These are phyloP conservation scores for Hypoxylon sp. DNA, from an alignment of 2,329 filamentous ascomycete species.

Conservation along the genomic window DNA sequence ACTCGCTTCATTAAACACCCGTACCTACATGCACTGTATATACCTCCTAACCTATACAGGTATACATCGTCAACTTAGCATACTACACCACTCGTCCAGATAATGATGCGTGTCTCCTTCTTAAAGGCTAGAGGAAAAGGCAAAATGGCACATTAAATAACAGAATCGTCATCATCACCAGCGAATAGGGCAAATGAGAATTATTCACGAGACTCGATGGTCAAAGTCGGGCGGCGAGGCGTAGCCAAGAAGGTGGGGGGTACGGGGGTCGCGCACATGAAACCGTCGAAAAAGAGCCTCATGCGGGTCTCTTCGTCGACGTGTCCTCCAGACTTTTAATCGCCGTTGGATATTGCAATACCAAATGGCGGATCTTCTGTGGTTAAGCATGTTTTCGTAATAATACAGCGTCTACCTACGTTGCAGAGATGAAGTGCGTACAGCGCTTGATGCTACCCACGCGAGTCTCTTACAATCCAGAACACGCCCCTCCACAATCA, in stretches of 20 bases:
- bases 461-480: slow-evolving; percentile 12
- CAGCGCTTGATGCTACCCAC: slow-evolving; percentile 20
- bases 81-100: slow-evolving; percentile 1
- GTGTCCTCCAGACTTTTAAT: slow-evolving; percentile 15
- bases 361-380: slow-evolving; percentile 33
- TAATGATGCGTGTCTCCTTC: slow-evolving; percentile 33
- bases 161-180: slow-evolving; percentile 7
- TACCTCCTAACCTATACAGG: not conserved
- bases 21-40: not conserved
- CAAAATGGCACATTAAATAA: slow-evolving; percentile 1
- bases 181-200: slow-evolving; percentile 4
- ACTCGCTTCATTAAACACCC: not conserved
- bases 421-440: slow-evolving; percentile 18
- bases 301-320: slow-evolving; percentile 34
- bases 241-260: slow-evolving; percentile 18
- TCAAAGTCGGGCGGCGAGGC: slow-evolving; percentile 14
- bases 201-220: slow-evolving; percentile 5
- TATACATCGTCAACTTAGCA: slow-evolving; percentile 5
- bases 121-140: slow-evolving; percentile 23
- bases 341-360: slow-evolving; percentile 29
- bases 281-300: slow-evolving; percentile 39
- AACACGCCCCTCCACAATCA: slow-evolving; percentile 8
- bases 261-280: slow-evolving; percentile 9
- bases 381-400: slow-evolving; percentile 25
- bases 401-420: slow-evolving; percentile 19